phyloP scores from a whole-genome alignment of 1,284 basidiomycete species.

The Boletellus deceptivus region DNA sequence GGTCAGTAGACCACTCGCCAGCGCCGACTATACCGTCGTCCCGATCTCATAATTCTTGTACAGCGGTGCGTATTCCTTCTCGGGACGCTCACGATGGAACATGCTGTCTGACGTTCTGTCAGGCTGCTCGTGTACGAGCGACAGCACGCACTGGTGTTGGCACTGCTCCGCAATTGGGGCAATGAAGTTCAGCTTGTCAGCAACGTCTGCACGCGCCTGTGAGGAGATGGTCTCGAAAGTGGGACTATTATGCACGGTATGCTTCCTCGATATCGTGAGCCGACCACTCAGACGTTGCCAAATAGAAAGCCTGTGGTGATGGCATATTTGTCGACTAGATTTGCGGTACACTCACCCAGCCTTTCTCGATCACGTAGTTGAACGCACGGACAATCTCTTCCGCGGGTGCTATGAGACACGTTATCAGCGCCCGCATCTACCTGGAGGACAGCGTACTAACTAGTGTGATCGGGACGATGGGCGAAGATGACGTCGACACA shows the following conservation, averaged over 20 bases:
- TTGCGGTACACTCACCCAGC: conserved; percentile 29
- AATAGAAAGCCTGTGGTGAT: conserved; percentile 41
- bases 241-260: conserved; percentile 32
- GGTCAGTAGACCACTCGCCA: conserved; percentile 53
- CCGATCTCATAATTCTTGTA: conserved; percentile 41
- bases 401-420: conserved; percentile 33
- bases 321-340: background rate
- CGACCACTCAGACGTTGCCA: conserved; percentile 61
- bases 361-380: conserved; percentile 43
- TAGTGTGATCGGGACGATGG: conserved; percentile 51
- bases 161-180: conserved; percentile 63
- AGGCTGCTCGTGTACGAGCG: too few relatives aligned
- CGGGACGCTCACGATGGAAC: conserved; percentile 54
- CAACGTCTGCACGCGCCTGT: conserved; percentile 39
- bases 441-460: conserved; percentile 28
- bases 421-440: background rate
- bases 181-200: conserved; percentile 54
- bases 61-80: conserved; percentile 53
- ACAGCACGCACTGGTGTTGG: conserved; percentile 45
- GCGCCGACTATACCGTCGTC: conserved; percentile 60
- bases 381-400: conserved; percentile 52
- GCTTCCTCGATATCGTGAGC: conserved; percentile 55
- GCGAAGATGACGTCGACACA: conserved; percentile 65
- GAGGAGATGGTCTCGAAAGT: background rate
- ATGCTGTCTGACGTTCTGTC: conserved; percentile 30